Base-by-base conservation (phyloP, 2,329 filamentous ascomycete genomes). In the Cladosporium halotolerans region DNA sequence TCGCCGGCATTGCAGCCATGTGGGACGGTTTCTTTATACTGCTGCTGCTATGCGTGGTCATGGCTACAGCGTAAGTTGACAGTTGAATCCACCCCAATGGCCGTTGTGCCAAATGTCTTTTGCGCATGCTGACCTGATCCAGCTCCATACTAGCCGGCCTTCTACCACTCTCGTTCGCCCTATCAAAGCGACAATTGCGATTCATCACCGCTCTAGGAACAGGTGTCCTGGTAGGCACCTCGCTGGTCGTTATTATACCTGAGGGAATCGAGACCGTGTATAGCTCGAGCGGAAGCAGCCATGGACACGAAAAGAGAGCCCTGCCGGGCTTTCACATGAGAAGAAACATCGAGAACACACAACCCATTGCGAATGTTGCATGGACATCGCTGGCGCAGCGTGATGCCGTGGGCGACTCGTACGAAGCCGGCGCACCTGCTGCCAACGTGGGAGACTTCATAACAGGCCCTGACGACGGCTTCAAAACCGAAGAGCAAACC, bases 241-340 rank as follows among this genome's bases (percentile, higher is more conserved):
- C 92, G 1, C 79, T 99, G 59, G 92, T 97, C 59, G 90, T 99
- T 32, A 97, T 99, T 66, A 96, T 99, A 64, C 93, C 93, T 1
- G 93, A 99, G 71, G 93, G 93, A 36, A 85, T 97, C 55, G 91
- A 96, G 68, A 92, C 93, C 3, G 79, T 96, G 54, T 89, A 93
- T 62, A 83, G 74, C 61, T 77, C 81, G 36, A 59, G 58, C 14
- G 60, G 57, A 8, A 54, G 48, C 42, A 50, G 57, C 13, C 60
- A 63, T 56, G 23, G 43, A 3, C 63, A 62, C 42, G 38, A 50
- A 23, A 49, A 50, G 40, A 54, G 57, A 14, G 53, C 28, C 7
- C 23, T 58, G 14, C 43, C 51, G 3, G 11, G 23, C 16, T 28
- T 6, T 7, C 8, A 10, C 13, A 14, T 28, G 10, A 42, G 23